Conservation (phyloP, 2,329 filamentous ascomycete species). For the Didymella keratinophila region DNA sequence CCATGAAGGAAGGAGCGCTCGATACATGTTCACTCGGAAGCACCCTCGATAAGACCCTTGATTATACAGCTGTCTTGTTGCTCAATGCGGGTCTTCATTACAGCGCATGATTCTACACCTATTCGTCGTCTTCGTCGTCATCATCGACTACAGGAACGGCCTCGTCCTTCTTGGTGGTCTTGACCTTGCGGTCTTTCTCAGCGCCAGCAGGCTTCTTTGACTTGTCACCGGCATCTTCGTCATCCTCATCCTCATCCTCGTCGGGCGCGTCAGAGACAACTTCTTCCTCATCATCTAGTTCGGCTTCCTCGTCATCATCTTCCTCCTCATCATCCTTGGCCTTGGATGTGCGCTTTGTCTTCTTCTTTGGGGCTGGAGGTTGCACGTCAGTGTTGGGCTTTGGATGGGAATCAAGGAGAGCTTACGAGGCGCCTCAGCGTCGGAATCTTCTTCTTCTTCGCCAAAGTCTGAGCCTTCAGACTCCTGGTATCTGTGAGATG, state of each 20-base stretch:
- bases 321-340: constrained; percentile 41
- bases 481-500: constrained; percentile 44
- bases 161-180: constrained; percentile 39
- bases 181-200: constrained; percentile 47
- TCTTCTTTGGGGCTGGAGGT: constrained; percentile 47
- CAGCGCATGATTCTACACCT: neutral
- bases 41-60: neutral
- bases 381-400: constrained; percentile 7
- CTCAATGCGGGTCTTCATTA: neutral
- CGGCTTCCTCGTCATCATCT: constrained; percentile 43
- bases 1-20: no score
- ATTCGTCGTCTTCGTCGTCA: constrained; percentile 42
- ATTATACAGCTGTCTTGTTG: constrained; percentile 3
- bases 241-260: constrained; percentile 40
- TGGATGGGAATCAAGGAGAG: neutral
- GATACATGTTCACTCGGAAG: neutral
- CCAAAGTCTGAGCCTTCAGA: constrained; percentile 50
- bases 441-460: constrained; percentile 48
- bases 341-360: constrained; percentile 43
- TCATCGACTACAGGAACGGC: constrained; percentile 45
- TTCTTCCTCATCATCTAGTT: constrained; percentile 43
- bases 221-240: constrained; percentile 49
- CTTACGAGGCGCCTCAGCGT: constrained; percentile 49
- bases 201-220: constrained; percentile 49
- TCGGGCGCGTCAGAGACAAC: constrained; percentile 20